phyloP scores from a whole-genome alignment of 1,284 basidiomycete genomes.

The Austroboletus rostrupii region DNA sequence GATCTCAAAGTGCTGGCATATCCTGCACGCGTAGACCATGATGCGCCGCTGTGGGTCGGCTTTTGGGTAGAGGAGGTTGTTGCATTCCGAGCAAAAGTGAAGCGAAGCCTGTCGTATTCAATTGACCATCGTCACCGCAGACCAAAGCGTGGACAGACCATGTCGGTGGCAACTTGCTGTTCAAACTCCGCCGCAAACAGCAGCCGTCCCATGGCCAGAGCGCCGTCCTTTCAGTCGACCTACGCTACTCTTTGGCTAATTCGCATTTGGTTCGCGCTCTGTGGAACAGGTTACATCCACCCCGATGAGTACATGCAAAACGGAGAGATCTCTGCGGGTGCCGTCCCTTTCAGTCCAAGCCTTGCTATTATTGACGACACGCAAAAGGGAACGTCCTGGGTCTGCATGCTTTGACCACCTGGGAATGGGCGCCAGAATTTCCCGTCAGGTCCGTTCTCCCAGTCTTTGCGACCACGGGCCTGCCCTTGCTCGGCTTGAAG shows the following conservation, averaged over 20 bases:
- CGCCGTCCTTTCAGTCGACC: conserved; percentile 12
- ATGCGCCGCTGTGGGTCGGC: conserved; percentile 83
- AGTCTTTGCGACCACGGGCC: conserved; percentile 32
- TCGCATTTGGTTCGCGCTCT: conserved; percentile 33
- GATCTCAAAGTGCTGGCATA: conserved; percentile 86
- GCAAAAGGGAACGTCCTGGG: conserved; percentile 30
- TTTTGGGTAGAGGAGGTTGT: conserved; percentile 92
- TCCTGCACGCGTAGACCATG: conserved; percentile 91
- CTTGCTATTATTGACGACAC: conserved; percentile 8
- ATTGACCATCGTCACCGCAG: background rate
- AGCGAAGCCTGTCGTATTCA: conserved; percentile 56
- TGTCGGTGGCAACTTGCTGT: conserved; percentile 17
- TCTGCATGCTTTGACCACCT: conserved; percentile 29
- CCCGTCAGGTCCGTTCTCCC: conserved; percentile 38
- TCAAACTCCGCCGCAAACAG: conserved; percentile 25
- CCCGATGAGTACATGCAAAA: conserved; percentile 43
- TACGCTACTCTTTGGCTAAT: conserved; percentile 27
- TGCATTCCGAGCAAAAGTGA: conserved; percentile 88
- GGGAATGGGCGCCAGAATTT: conserved; percentile 36
- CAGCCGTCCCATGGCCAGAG: conserved; percentile 2
- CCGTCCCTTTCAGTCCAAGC: conserved; percentile 1
- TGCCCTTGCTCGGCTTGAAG: conserved; percentile 26
- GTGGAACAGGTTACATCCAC: conserved; percentile 38
- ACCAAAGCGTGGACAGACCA: conserved; percentile 23
- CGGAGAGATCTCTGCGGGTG: conserved; percentile 39